Evolutionary conservation across 2,329 filamentous ascomycete genomes (phyloP), one percentile per base, ranked within the genome.

Genomic region (Aspergillus tamarii): DNA sequence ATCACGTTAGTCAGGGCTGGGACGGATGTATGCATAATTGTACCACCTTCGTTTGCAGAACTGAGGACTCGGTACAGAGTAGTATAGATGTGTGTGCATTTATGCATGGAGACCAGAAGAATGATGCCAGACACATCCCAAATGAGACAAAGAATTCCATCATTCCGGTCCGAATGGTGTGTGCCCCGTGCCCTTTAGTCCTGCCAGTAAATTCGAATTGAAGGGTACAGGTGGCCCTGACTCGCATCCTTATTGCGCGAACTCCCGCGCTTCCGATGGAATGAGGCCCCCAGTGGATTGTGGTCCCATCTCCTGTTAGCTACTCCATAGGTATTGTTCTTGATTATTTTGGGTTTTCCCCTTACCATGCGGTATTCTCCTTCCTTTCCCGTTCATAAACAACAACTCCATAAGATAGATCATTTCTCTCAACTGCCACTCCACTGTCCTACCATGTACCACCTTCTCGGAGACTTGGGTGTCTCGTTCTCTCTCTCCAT

Each of bases 11-110:
- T 36, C 52, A 36, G 30, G 50, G 32, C 30, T 23, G 30, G 50
- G 50, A 54, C 50, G 50, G 50, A n/a, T 54, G 50, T 54, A 55
- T 55, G 52, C 52, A 55, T 55, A 55, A 36, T 39, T 55, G 52
- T 55, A 55, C 34, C 11, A 55, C 48, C 16, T 12, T n/a, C n/a
- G 30, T 28, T 19, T 16, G 16, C 16, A 32, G 48, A 52, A 30
- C 10, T 30, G 3, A 32, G 7, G 26, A 11, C 46, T 16, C n/a
- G n/a, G 16, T 26, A 26, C 32, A 32, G 32, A 32, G 32, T 9
- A 32, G 32, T 9, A 3, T 32, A 32, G 6, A 5, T 41, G 10
- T 16, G 45, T 26, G 34, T 12, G 8, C 16, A 12, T 48, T 11
- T 23, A 48, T 48, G 12, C 11, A 14, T 14, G 21, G 45, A 14